A percentile compares a stretch with the other conserved stretches of the same genome.
Conservation (phyloP, 495 filamentous ascomycete species). For the Aspergillus diversus region DNA sequence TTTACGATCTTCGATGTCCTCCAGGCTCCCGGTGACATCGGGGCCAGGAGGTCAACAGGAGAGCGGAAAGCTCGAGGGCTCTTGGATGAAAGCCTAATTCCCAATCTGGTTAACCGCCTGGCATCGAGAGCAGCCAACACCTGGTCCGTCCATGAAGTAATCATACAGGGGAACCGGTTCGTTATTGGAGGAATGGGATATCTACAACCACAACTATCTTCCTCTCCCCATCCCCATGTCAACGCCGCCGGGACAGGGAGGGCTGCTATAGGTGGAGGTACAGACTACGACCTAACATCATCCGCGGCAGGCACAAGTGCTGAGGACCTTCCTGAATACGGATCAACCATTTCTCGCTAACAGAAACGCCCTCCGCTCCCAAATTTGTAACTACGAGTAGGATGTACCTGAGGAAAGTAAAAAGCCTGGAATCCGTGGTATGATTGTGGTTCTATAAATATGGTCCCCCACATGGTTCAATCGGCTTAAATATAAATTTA, state of each 20-base stretch:
- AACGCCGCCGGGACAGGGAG: too few species aligned
- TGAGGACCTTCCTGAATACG: too few species aligned
- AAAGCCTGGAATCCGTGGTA: not conserved
- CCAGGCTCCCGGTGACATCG: not conserved
- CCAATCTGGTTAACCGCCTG: constrained; percentile 8
- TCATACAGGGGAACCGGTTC: constrained; percentile 7
- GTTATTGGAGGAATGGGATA: constrained; percentile 13
- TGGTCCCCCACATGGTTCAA: too few species aligned
- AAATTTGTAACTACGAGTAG: too few species aligned
- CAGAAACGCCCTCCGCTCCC: too few species aligned
- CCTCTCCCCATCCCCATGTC: not conserved
- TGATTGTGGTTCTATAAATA: not conserved
- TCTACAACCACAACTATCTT: not conserved
- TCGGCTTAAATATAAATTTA: too few species aligned
- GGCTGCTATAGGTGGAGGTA: not conserved
- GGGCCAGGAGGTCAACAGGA: not conserved
- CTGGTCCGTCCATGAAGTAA: constrained; percentile 22
- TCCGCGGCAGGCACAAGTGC: too few species aligned
- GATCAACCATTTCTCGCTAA: too few species aligned
- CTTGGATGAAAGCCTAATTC: constrained; percentile 14
- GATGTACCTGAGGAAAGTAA: too few species aligned
- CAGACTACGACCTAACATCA: too few species aligned
- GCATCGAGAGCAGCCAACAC: not conserved
- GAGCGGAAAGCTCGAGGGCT: constrained; percentile 1
- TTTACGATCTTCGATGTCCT: not conserved